A percentile compares a stretch with the other conserved stretches of the same genome.
These are phyloP conservation scores for Rosa hybrid DNA, from an alignment of 331 rosid genomes.

Conservation along the genomic window DNA sequence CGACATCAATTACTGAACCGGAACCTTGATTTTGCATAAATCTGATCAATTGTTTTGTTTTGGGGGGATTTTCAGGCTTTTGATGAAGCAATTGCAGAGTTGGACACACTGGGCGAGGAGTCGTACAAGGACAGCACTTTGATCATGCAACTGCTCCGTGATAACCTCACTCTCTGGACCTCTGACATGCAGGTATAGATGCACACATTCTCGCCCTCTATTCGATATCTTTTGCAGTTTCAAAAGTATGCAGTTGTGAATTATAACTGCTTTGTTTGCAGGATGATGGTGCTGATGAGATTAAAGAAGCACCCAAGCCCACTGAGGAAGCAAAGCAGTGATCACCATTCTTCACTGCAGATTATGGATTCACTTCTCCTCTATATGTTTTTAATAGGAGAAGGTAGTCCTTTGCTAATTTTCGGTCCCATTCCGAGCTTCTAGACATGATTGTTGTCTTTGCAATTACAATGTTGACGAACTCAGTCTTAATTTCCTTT, in stretches of 20 bases:
- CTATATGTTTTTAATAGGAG: slow-evolving; percentile 78
- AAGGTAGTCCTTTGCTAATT: slow-evolving; percentile 60
- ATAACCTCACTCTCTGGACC: slow-evolving; percentile 96
- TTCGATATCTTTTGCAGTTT: not conserved
- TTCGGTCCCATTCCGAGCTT: slow-evolving; percentile 44
- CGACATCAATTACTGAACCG: not conserved
- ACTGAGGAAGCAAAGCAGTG: slow-evolving; percentile 70
- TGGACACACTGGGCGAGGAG: slow-evolving; percentile 95
- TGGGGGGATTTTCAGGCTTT: slow-evolving; percentile 55
- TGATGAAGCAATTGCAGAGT: slow-evolving; percentile 93
- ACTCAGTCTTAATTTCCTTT: slow-evolving; percentile 34
- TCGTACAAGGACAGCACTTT: slow-evolving; percentile 97
- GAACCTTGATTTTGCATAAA: not conserved
- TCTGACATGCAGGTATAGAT: slow-evolving; percentile 92
- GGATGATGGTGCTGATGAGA: slow-evolving; percentile 98
- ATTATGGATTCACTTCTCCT: slow-evolving; percentile 75
- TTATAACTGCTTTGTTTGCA: slow-evolving; percentile 18
- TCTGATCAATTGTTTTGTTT: not conserved
- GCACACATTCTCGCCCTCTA: not conserved
- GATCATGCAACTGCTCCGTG: slow-evolving; percentile 99
- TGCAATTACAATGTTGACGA: slow-evolving; percentile 59
- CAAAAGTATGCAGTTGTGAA: not conserved
- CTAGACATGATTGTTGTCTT: slow-evolving; percentile 64
- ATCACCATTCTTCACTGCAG: slow-evolving; percentile 35
- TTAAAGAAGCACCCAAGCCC: slow-evolving; percentile 81